Evolutionary conservation across 768 basidiomycete species (phyloP).

Genomic region (Cyathus striatus): DNA sequence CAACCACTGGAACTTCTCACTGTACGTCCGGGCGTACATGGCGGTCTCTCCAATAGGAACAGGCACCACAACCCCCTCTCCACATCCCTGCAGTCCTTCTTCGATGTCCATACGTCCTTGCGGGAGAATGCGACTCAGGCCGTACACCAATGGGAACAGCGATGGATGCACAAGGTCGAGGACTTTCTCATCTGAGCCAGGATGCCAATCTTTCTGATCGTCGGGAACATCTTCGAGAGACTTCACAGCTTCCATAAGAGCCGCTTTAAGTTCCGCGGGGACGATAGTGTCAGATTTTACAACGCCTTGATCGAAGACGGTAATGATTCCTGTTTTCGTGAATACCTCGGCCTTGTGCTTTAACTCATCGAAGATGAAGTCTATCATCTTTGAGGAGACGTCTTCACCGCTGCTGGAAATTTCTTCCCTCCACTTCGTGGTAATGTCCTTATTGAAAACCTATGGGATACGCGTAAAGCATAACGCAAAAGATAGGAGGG

Average conservation of each 20-base stretch:
- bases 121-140: constrained; percentile 11
- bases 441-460: constrained; percentile 11
- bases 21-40: too few relatives aligned
- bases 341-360: constrained; percentile 11
- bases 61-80: too few relatives aligned
- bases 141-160: constrained; percentile 28
- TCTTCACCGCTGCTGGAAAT: constrained; percentile 2
- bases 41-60: too few relatives aligned
- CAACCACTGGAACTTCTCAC: constrained; percentile 9
- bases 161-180: constrained; percentile 38
- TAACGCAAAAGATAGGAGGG: neutral
- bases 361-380: constrained; percentile 16
- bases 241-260: constrained; percentile 10
- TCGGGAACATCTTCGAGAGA: constrained; percentile 28
- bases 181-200: constrained; percentile 29
- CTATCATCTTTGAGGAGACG: constrained; percentile 12
- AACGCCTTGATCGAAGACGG: constrained; percentile 9
- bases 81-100: constrained; percentile 7
- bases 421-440: constrained; percentile 12
- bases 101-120: constrained; percentile 5
- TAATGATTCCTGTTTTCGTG: constrained; percentile 5
- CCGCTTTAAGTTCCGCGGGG: constrained; percentile 7
- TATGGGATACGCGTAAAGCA: constrained; percentile 1
- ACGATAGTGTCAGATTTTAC: constrained; percentile 21
- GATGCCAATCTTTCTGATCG: constrained; percentile 35